Evolutionary conservation across 495 filamentous ascomycete genomes (phyloP), one percentile per base, ranked within the genome.

Genomic region (Penicillium chermesinum): DNA sequence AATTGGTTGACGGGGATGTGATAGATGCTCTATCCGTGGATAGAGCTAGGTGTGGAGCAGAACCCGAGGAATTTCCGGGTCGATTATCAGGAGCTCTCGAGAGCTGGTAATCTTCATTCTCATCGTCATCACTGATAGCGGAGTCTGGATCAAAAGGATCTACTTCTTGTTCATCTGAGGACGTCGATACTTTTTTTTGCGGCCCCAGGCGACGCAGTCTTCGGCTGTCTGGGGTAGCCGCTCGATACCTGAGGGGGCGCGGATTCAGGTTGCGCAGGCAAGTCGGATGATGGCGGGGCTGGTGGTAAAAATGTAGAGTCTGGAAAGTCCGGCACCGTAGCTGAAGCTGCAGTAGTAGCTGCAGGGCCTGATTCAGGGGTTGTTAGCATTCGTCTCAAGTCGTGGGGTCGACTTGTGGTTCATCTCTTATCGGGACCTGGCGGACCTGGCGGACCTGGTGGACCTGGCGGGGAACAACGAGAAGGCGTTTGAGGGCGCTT

Each of bases 91-190:
- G 46, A 38, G 34, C 48, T 38, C 14, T 33, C 21, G 45, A 48
- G 41, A 45, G 46, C 39, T 43, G 47, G 17, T 33, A 22, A 30
- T 48, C 18, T 25, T 50, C 35, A 44, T 40, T 15, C 20, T 50
- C 44, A 38, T 64, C 62, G 30, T 56, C 54, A 16, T 64, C 65
- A 40, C 55, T 67, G 18, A 55, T 46, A 25, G 58, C 56, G 2
- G 54, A 51, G 38, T 55, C 54, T 5, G 55, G 61, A 46, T 61
- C 55, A 56, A 70, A 68, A 3, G 64, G 66, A 48, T 70, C 54
- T 13, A 48, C 48, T 3, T 49, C 49, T 38, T 58, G 58, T 10
- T 67, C 61, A 35, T 66, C 64, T 4, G 62, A 63, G 1, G 54
- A 60, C 17, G 43, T 59, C 37, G 62, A 58, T 38, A 64, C 62